Evolutionary conservation across 2,329 filamentous ascomycete species (phyloP), one percentile per base, ranked within the genome.

Genomic region (Botrytis tulipae): DNA sequence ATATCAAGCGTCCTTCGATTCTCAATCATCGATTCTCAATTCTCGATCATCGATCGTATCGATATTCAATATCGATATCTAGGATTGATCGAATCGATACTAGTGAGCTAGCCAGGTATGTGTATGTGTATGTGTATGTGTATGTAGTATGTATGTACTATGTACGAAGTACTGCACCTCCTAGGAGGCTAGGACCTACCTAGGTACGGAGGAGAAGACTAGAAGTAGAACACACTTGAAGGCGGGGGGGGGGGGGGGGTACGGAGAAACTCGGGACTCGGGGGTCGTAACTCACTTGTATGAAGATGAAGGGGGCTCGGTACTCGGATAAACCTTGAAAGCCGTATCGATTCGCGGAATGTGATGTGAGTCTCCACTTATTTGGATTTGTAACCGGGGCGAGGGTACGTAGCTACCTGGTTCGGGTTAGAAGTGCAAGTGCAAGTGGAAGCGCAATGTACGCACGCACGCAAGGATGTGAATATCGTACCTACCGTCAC

Each of bases 21-120:
- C 48, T 54, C 48, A 7, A 25, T 51, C 10, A 25, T 51, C 25
- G 48, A 54, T 54, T 14, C n/a, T 54, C 51, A 25, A n/a, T 54
- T n/a, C 25, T 29, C 51, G 5, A 29, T 54, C 51, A 29, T 61
- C 59, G 35, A 61, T 40, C 12, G 35, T 37, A 37, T 61, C 20
- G 37, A 61, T 61, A 40, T 61, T 61, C 32, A 61, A 40, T 61
- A 40, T 61, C 35, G 32, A 61, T 61, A 40, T 40, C 59, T 25
- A 61, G 59, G 59, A 61, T 61, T n/a, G 35, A 61, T 61, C 59
- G 16, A 61, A 61, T 40, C 59, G 59, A 61, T 40, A n/a, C 20
- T 16, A 37, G 32, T 46, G 18, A 7, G 5, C 42, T 7, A 44
- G 16, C 42, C 16, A 46, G 44, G 44, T 46, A 20, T 44, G 42